Base-by-base conservation (phyloP, 805 yeast genomes). In the Huiozyma sinensis region DNA sequence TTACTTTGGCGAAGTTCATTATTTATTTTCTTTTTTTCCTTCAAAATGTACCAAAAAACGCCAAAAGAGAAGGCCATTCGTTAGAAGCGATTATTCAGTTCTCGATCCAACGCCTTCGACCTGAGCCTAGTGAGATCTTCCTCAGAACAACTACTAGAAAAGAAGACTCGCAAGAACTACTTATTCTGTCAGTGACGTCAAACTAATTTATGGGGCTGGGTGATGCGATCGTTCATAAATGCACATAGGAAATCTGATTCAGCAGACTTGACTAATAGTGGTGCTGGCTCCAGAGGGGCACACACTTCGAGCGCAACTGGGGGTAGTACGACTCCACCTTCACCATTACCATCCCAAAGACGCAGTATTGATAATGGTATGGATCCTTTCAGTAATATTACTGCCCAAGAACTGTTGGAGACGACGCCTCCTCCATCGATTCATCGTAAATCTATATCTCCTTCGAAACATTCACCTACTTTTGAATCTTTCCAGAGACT, bases 181-280 rank as follows among this genome's bases (percentile, higher is more conserved):
- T 17, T 17, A 3, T 17, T 17, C 4, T 17, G 24, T 17, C 24
- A 17, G 24, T 17, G 24, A 17, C 24, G 24, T 17, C 24, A 17
- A 17, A 17, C 24, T 17, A 17, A 17, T 17, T 17, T 4, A 17
- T 17, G 24, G 24, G 24, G 24, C 24, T 17, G 24, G 24, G 24
- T 17, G 1, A 66, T 67, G 71, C 54, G 66, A 36, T 64, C 71
- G 3, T 65, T 67, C 50, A 67, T 67, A 37, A 66, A 64, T 44
- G 55, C 71, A 6, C 70, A 66, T 44, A 57, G 60, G 33, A 57
- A 61, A 39, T 64, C 68, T 5, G 58, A 58, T 17, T 63, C 70
- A 0, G 49, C 57, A 29, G 63, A 56, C 17, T 54, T 36, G 28
- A 33, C 27, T 31, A 6, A 31, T 11, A 11, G 33, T 31, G n/a